Conservation (phyloP, 2,329 filamentous ascomycete species). For the Penicillium sp. region DNA sequence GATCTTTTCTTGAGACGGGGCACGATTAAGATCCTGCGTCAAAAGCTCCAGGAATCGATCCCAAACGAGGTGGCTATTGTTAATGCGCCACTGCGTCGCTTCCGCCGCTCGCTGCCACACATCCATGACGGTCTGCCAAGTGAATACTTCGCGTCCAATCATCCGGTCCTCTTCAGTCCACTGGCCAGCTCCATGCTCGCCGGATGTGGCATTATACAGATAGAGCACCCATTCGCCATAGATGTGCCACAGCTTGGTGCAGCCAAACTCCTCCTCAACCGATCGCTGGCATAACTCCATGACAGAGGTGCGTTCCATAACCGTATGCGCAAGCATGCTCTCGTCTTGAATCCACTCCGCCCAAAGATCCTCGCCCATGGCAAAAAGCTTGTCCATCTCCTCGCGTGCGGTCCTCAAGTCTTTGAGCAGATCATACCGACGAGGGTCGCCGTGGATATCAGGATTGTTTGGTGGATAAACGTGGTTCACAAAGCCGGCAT, state of each 20-base stretch:
- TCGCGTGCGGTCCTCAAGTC: constrained; percentile 54
- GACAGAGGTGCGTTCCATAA: constrained; percentile 60
- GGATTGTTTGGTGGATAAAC: constrained; percentile 49
- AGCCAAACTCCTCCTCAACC: constrained; percentile 62
- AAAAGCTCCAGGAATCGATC: constrained; percentile 60
- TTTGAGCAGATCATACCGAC: constrained; percentile 49
- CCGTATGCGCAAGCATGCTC: constrained; percentile 56
- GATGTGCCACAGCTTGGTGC: constrained; percentile 62
- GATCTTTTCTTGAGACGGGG: constrained; percentile 52
- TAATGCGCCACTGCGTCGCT: constrained; percentile 62
- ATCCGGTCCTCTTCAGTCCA: constrained; percentile 60
- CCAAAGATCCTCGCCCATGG: constrained; percentile 66
- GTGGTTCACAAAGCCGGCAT: constrained; percentile 51
- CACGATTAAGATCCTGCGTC: constrained; percentile 54
- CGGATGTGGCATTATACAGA: constrained; percentile 56
- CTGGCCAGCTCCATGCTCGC: constrained; percentile 39
- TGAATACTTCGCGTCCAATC: constrained; percentile 62
- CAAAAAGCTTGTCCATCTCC: constrained; percentile 63
- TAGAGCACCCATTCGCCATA: constrained; percentile 64
- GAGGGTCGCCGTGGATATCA: constrained; percentile 48
- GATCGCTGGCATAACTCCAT: constrained; percentile 63
- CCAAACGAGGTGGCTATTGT: constrained; percentile 64
- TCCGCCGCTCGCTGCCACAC: constrained; percentile 59
- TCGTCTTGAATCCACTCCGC: constrained; percentile 66
- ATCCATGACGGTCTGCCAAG: constrained; percentile 56